phyloP scores from a whole-genome alignment of 1,284 basidiomycete species.

The Tilletia caries region DNA sequence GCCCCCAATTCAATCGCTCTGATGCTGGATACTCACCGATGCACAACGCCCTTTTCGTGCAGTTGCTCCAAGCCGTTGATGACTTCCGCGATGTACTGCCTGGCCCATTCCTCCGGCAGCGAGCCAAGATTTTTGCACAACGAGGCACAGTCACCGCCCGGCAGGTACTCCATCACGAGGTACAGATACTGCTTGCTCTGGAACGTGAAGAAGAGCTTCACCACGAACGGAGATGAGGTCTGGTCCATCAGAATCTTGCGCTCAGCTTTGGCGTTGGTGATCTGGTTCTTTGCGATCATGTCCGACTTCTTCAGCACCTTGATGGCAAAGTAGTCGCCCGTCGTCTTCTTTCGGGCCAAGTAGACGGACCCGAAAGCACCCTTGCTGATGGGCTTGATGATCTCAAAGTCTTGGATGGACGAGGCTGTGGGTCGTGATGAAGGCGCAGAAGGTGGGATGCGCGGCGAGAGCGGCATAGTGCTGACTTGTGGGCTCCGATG shows the following conservation, averaged over 20 bases:
- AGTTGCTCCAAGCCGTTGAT: conserved; percentile 91
- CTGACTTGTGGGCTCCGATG: conserved; percentile 35
- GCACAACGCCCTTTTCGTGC: conserved; percentile 88
- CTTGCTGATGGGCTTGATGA: conserved; percentile 99
- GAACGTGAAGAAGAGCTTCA: conserved; percentile 58
- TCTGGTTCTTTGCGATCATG: conserved; percentile 99
- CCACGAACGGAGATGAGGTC: conserved; percentile 88
- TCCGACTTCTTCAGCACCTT: conserved; percentile 99
- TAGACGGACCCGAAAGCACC: conserved; percentile 96
- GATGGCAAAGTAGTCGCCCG: conserved; percentile 98
- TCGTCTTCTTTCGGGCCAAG: conserved; percentile 93
- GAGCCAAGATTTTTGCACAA: conserved; percentile 92
- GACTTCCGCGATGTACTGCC: conserved; percentile 93
- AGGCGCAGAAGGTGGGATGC: conserved; percentile 73
- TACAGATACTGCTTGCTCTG: conserved; percentile 57
- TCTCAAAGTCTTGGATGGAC: conserved; percentile 97
- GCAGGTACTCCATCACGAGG: conserved; percentile 60
- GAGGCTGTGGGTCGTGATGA: conserved; percentile 75
- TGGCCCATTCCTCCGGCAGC: conserved; percentile 92
- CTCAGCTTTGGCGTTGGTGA: conserved; percentile 99
- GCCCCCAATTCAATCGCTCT: too few species aligned
- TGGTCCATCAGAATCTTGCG: conserved; percentile 99
- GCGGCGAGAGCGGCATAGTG: conserved; percentile 69
- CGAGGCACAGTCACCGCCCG: conserved; percentile 90
- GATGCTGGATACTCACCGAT: conserved; percentile 69